These are phyloP conservation scores for Podospora australis DNA, from an alignment of 495 filamentous ascomycete genomes.

Conservation along the genomic window DNA sequence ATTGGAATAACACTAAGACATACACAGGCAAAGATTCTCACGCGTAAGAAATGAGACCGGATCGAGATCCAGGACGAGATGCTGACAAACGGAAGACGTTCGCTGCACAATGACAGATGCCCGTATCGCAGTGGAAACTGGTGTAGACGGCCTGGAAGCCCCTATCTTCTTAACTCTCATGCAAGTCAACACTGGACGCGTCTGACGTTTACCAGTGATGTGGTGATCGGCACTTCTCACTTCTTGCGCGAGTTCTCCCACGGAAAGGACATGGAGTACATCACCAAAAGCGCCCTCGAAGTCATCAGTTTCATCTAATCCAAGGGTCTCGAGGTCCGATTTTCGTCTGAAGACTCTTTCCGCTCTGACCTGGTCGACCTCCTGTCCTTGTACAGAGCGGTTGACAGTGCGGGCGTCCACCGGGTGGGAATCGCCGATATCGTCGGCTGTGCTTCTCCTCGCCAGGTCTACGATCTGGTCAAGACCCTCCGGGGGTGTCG, in stretches of 20 bases:
- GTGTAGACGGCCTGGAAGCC: conserved; percentile 52
- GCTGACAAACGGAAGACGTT: conserved; percentile 79
- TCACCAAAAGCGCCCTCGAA: conserved; percentile 83
- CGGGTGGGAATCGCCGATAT: conserved; percentile 81
- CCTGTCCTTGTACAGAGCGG: conserved; percentile 66
- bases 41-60: no score
- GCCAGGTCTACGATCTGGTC: conserved; percentile 84
- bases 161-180: background rate
- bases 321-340: conserved; percentile 70
- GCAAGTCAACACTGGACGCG: background rate
- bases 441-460: conserved; percentile 70
- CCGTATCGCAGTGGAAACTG: conserved; percentile 77
- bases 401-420: conserved; percentile 74
- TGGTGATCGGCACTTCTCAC: conserved; percentile 88
- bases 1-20: conserved; percentile 46
- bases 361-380: conserved; percentile 74
- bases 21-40: no score
- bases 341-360: conserved; percentile 78
- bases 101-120: conserved; percentile 94
- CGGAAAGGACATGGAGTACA: conserved; percentile 90
- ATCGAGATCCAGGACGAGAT: no score
- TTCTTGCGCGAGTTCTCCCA: conserved; percentile 87
- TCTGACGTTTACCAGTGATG: conserved; percentile 45
- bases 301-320: conserved; percentile 92
- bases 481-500: conserved; percentile 63